Percentiles rank a stretch among this genome's conserved stretches.
These are phyloP conservation scores for Dipodascus geniculatus DNA, from an alignment of 805 yeast species.

Conservation along the genomic window DNA sequence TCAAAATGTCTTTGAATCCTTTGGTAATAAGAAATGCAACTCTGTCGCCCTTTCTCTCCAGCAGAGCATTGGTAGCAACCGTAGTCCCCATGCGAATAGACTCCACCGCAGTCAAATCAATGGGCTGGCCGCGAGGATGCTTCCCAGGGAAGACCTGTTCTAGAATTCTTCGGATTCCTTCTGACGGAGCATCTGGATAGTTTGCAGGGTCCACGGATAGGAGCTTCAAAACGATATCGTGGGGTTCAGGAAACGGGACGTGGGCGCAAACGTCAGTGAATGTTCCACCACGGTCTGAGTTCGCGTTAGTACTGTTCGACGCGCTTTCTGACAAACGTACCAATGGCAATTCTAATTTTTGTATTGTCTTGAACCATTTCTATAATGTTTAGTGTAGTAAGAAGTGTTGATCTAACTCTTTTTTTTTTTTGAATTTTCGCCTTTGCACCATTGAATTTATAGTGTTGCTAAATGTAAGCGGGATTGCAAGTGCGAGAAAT, in stretches of 20 bases:
- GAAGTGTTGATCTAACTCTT: neutral
- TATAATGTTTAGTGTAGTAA: neutral
- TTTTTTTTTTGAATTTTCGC: neutral
- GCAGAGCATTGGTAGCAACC: constrained; percentile 87
- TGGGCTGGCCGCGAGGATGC: constrained; percentile 48
- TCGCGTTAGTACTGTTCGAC: neutral
- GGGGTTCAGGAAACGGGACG: constrained; percentile 35
- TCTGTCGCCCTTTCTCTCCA: constrained; percentile 84
- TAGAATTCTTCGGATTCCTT: constrained; percentile 73
- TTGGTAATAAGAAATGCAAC: constrained; percentile 80
- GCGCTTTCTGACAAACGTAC: neutral
- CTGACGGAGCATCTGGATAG: constrained; percentile 84
- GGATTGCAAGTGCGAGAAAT: neutral
- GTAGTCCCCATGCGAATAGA: constrained; percentile 87
- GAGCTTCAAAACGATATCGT: constrained; percentile 62
- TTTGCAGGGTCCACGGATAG: constrained; percentile 83
- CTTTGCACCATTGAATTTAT: neutral
- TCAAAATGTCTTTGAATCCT: constrained; percentile 74
- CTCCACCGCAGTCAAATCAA: constrained; percentile 44
- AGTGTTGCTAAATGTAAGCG: neutral
- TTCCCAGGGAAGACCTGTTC: constrained; percentile 42
- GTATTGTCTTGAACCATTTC: neutral
- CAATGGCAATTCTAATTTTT: neutral
- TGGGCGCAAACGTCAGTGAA: constrained; percentile 69
- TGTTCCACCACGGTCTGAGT: constrained; percentile 64